These are phyloP conservation scores for Echeveria elegans DNA, from an alignment of 164 flowering plant species.

Conservation along the genomic window DNA sequence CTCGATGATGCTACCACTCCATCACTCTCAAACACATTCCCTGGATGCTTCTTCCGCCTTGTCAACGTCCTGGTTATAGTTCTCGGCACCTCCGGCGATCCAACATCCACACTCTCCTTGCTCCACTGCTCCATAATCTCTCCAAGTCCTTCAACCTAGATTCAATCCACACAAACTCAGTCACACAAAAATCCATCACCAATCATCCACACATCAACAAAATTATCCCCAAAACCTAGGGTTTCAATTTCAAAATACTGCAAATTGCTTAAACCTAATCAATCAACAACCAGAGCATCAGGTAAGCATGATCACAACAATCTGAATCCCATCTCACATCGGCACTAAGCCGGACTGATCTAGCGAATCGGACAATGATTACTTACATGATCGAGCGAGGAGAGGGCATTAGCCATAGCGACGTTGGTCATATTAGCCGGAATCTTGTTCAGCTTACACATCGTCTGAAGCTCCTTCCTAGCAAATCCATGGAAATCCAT, in stretches of 20 bases:
- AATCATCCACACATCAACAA: too few species aligned
- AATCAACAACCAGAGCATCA: too few species aligned
- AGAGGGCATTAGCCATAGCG: slow-evolving; percentile 96
- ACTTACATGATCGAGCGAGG: slow-evolving; percentile 45
- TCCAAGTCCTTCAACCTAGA: slow-evolving; percentile 51
- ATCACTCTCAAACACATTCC: slow-evolving; percentile 19
- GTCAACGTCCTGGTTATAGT: slow-evolving; percentile 21
- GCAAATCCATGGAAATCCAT: slow-evolving; percentile 83
- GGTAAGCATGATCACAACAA: too few species aligned
- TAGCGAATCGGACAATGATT: too few species aligned
- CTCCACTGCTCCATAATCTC: slow-evolving; percentile 26
- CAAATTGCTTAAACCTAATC: too few species aligned
- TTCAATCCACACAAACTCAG: background rate
- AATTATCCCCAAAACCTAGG: background rate
- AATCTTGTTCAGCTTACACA: slow-evolving; percentile 86
- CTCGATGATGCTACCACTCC: slow-evolving; percentile 15
- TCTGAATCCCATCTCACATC: too few species aligned
- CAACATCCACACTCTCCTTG: slow-evolving; percentile 11
- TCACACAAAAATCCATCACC: background rate
- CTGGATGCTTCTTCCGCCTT: slow-evolving; percentile 18
- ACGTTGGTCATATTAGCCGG: slow-evolving; percentile 79
- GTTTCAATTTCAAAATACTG: too few species aligned
- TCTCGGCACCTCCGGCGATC: slow-evolving; percentile 9
- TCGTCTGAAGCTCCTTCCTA: slow-evolving; percentile 78
- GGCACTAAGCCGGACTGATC: too few species aligned